A percentile compares a stretch with the other conserved stretches of the same genome.
Evolutionary conservation across 1,139 yeast genomes (phyloP).

Genomic region (Blastobotrys raffinosifermentans): DNA sequence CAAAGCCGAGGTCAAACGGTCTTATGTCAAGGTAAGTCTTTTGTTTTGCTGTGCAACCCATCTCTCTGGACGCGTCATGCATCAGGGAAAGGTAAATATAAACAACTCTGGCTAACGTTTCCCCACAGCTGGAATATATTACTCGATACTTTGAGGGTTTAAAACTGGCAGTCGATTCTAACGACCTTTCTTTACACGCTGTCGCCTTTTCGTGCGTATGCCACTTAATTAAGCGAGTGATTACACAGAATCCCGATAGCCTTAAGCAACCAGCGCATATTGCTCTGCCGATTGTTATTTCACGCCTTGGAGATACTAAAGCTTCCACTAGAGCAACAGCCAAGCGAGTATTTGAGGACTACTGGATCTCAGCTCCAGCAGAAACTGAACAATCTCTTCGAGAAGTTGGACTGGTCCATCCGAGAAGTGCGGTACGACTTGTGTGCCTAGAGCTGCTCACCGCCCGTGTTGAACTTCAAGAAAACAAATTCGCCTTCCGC

Average conservation of each 20-base stretch:
- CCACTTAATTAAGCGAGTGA: constrained; percentile 68
- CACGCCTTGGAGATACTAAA: constrained; percentile 47
- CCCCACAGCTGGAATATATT: constrained; percentile 33
- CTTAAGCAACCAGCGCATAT: constrained; percentile 45
- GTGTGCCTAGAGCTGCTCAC: constrained; percentile 40
- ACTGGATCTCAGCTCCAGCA: constrained; percentile 58
- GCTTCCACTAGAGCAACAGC: constrained; percentile 44
- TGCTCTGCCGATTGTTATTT: constrained; percentile 54
- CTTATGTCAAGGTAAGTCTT: constrained; percentile 45
- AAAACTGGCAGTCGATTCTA: constrained; percentile 41
- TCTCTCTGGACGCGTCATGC: not conserved
- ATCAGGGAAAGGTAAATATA: constrained; percentile 2
- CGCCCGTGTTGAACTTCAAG: constrained; percentile 34
- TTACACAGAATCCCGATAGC: constrained; percentile 60
- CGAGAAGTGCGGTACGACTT: constrained; percentile 38
- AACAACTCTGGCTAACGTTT: not conserved
- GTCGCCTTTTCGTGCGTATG: constrained; percentile 63
- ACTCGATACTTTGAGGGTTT: constrained; percentile 56
- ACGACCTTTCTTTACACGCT: constrained; percentile 40
- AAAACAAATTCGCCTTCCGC: constrained; percentile 39
- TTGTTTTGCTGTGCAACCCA: not conserved
- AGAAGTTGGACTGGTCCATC: constrained; percentile 47
- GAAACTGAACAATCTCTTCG: constrained; percentile 48
- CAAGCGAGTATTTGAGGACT: constrained; percentile 53
- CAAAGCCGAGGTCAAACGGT: constrained; percentile 66